Evolutionary conservation across 805 yeast genomes (phyloP).

Genomic region (Cyberlindnera euphorbiiphila): DNA sequence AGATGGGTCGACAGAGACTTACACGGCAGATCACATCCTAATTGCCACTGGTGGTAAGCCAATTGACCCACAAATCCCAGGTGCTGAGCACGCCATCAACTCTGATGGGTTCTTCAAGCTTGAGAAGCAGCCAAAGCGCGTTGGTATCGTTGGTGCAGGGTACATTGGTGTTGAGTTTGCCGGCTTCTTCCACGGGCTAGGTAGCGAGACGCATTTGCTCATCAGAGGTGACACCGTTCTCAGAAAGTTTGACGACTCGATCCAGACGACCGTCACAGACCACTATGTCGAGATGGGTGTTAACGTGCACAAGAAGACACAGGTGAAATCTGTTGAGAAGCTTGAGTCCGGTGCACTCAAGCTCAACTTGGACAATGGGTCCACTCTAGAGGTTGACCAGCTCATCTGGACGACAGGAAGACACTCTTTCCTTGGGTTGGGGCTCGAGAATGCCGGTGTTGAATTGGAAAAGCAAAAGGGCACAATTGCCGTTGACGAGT

Average conservation of each 20-base stretch:
- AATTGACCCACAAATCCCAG: conserved; percentile 67
- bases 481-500: conserved; percentile 83
- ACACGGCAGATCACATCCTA: conserved; percentile 77
- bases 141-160: conserved; percentile 96
- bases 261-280: conserved; percentile 76
- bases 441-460: conserved; percentile 74
- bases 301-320: conserved; percentile 65
- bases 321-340: conserved; percentile 46
- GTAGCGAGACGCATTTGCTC: conserved; percentile 79
- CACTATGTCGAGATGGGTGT: conserved; percentile 80
- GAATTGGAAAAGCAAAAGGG: conserved; percentile 54
- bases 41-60: conserved; percentile 95
- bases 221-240: conserved; percentile 90
- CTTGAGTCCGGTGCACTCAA: conserved; percentile 46
- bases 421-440: conserved; percentile 67
- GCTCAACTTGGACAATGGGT: conserved; percentile 39
- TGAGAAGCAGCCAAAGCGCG: conserved; percentile 80
- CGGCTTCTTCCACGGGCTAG: conserved; percentile 88
- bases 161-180: conserved; percentile 95
- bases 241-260: conserved; percentile 79
- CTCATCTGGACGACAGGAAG: conserved; percentile 96
- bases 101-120: conserved; percentile 90
- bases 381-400: conserved; percentile 62
- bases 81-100: conserved; percentile 77
- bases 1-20: conserved; percentile 53